Base-by-base conservation (phyloP, 2,329 filamentous ascomycete genomes). In the Metarhizium humberi region DNA sequence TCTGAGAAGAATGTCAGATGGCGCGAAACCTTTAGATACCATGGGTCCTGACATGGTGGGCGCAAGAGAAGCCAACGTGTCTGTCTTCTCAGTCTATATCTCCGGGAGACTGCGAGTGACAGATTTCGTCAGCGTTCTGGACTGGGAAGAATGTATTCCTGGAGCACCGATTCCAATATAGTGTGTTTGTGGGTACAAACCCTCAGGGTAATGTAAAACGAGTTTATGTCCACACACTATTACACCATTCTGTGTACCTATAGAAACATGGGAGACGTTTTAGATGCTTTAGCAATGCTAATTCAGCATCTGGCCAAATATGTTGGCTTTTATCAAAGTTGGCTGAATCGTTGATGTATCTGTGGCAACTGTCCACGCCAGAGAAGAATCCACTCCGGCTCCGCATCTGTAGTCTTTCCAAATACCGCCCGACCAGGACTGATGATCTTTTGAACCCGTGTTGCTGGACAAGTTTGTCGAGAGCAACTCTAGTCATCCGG, bases 361-460 rank as follows among this genome's bases (percentile, higher is more conserved):
- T 43, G 25, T 8, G 43, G 43, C 25, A n/a, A 46, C 45, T 18
- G 30, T 25, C 50, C 49, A 30, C 42, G 30, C 43, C 43, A 49
- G 30, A 45, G 43, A 29, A 25, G 18, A 32, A 38, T 43, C 43
- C 16, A 51, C 6, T 58, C 45, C 0, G 60, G 53, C 4, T 57
- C 53, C 1, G 64, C 66, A 7, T 63, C 56, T 16, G 65, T 65
- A 6, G 69, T 71, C 7, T 65, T 64, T 11, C 70, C 71, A 46
- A 73, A 64, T 8, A 71, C 70, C 0, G 72, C 70, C 6, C 70
- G 59, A 56, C 73, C 69, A 0, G 61, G 55, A 54, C 58, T 57
- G 55, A 73, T 62, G 49, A 73, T 62, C 36, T 70, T 62, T 34
- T 70, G 68, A 20, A 72, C 58, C 62, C 57, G 57, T 70, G 59